Evolutionary conservation across 495 filamentous ascomycete genomes (phyloP).

Genomic region (Pyrenula aspistea): DNA sequence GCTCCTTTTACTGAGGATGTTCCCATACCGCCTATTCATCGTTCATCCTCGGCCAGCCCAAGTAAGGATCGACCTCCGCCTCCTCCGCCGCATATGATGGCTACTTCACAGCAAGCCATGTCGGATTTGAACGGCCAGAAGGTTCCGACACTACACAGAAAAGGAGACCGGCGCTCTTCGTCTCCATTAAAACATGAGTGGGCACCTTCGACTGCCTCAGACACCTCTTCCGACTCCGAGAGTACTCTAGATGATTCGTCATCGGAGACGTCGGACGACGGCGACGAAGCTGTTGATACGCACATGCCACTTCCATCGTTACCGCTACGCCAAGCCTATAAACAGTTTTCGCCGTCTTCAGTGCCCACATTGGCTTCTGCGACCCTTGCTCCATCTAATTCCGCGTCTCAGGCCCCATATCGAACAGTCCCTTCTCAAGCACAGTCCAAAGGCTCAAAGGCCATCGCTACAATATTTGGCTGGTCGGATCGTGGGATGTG

Average conservation of each 20-base stretch:
- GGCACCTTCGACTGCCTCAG: conserved; percentile 74
- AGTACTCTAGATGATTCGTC: background rate
- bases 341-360: conserved; percentile 21
- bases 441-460: conserved; percentile 43
- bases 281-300: conserved; percentile 43
- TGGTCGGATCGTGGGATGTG: conserved; percentile 77
- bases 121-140: conserved; percentile 36
- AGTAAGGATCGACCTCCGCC: conserved; percentile 11
- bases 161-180: conserved; percentile 48
- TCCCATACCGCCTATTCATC: conserved; percentile 41
- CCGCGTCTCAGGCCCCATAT: conserved; percentile 58
- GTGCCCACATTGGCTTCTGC: conserved; percentile 29
- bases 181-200: conserved; percentile 98
- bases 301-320: conserved; percentile 23
- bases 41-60: conserved; percentile 11
- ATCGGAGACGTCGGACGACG: conserved; percentile 36
- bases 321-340: conserved; percentile 16
- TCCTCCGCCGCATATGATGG: conserved; percentile 29
- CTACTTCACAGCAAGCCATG: conserved; percentile 17
- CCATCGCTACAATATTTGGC: conserved; percentile 66
- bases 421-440: conserved; percentile 36
- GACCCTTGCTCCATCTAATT: conserved; percentile 63
- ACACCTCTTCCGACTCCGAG: conserved; percentile 27
- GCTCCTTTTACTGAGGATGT: conserved; percentile 18
- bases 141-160: conserved; percentile 34